Base-by-base conservation (phyloP, 371 early-diverging fungal genomes). In the Amoeboaphelidium occidentale region DNA sequence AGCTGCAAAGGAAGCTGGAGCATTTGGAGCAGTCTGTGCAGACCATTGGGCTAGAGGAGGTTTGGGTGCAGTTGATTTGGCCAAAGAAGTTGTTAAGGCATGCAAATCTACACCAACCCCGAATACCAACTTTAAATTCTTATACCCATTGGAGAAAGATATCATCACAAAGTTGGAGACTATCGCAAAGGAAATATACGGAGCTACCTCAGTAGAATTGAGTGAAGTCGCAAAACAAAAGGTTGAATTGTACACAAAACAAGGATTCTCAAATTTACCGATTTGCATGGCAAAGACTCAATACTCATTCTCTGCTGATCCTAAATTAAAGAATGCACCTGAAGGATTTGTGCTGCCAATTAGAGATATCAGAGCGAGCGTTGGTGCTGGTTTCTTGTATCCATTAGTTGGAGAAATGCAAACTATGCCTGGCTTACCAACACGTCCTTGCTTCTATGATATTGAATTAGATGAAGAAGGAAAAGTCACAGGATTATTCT, bases 211-310 rank as follows among this genome's bases (percentile, higher is more conserved):
- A 20, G 74, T 93, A 45, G 76, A 77, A 47, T 65, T 81, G 26
- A 78, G 76, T 49, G 79, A 84, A 14, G 63, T 70, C 26, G 91
- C 94, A 23, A 68, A 70, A 53, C 62, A 64, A 53, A 87, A 93
- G 72, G 72, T 87, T 44, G 81, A 74, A 46, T 63, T 66, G 2
- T 88, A 84, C 62, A 81, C 81, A 27, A 59, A 65, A 25, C 79
- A 72, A 68, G 88, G 89, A 23, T 90, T 84, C 64, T 70, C 60
- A 28, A 61, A 75, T 17, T 63, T 91, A 54, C 92, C 92, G 1
- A 84, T 94, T 47, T 94, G 94, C 64, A 91, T 94, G 94, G 92
- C 94, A 52, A 94, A 94, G 73, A 94, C 94, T 3, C 92, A 91
- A 58, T 72, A 84, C 57, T 76, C 76, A 45, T 72, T 94, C 53